These are phyloP conservation scores for Stereum hirsutum DNA, from an alignment of 1,284 basidiomycete genomes.

Conservation along the genomic window DNA sequence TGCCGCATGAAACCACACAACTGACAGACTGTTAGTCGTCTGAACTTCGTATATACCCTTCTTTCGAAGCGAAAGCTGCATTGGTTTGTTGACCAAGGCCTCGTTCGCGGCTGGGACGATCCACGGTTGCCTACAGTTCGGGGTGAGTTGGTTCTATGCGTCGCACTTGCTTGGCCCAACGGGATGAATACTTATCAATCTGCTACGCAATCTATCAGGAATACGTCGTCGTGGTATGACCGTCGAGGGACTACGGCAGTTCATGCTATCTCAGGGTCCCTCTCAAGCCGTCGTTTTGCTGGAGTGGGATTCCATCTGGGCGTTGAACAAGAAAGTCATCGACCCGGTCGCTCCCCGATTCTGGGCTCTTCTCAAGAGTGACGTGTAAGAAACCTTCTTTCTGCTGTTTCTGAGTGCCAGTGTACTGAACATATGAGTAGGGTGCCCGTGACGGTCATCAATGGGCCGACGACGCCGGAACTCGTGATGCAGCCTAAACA, in stretches of 20 bases:
- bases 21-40: no score
- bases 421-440: slow-evolving; percentile 26
- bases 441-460: slow-evolving; percentile 70
- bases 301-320: slow-evolving; percentile 99
- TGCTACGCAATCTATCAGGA: no score
- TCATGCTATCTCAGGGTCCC: slow-evolving; percentile 94
- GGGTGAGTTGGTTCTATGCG: no score
- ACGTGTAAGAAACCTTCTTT: slow-evolving; percentile 30
- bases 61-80: slow-evolving; percentile 98
- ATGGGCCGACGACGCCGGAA: slow-evolving; percentile 59
- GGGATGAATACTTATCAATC: no score
- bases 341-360: slow-evolving; percentile 93
- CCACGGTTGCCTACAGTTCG: slow-evolving; percentile 97
- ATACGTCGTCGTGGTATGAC: slow-evolving; percentile 97
- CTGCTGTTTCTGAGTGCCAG: not conserved
- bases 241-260: slow-evolving; percentile 90
- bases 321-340: slow-evolving; percentile 94
- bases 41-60: slow-evolving; percentile 97
- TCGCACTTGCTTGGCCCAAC: no score
- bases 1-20: no score
- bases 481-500: slow-evolving; percentile 77
- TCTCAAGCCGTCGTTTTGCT: slow-evolving; percentile 91
- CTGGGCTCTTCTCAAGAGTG: slow-evolving; percentile 76
- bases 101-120: slow-evolving; percentile 95
- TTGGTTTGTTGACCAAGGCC: slow-evolving; percentile 86